phyloP scores from a whole-genome alignment of 2,329 filamentous ascomycete species.

The Trichoderma citrinoviride region DNA sequence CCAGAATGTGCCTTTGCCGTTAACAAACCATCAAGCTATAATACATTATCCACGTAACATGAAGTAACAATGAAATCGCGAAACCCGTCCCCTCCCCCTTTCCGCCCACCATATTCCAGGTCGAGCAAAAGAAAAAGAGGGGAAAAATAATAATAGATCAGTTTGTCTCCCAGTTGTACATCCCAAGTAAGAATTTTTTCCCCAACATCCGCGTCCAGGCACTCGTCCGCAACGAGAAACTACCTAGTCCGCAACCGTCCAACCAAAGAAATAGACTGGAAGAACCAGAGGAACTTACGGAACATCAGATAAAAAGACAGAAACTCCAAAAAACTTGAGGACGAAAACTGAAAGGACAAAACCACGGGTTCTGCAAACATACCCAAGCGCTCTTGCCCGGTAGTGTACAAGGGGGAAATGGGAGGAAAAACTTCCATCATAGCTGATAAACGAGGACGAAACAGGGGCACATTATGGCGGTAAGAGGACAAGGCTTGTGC shows the following conservation, averaged over 20 bases:
- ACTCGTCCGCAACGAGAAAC: no score
- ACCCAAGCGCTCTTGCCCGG: slow-evolving; percentile 23
- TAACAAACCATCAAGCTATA: slow-evolving; percentile 22
- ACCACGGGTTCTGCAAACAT: slow-evolving; percentile 20
- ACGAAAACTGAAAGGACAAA: slow-evolving; percentile 9
- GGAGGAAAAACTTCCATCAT: slow-evolving; percentile 2
- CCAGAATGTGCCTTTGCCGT: slow-evolving; percentile 15
- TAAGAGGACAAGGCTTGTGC: slow-evolving; percentile 6
- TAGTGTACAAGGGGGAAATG: slow-evolving; percentile 19
- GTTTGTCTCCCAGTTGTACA: no score
- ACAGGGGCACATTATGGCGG: slow-evolving; percentile 7
- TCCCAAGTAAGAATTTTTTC: no score
- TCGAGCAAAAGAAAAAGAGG: slow-evolving; percentile 17
- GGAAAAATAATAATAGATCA: background rate
- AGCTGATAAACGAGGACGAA: slow-evolving; percentile 16
- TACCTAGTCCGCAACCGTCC: no score
- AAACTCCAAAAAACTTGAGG: background rate
- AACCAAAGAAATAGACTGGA: background rate
- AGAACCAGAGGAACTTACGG: slow-evolving; percentile 12
- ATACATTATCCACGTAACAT: slow-evolving; percentile 23
- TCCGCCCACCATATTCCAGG: slow-evolving; percentile 24
- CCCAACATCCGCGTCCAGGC: no score
- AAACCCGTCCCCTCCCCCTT: background rate
- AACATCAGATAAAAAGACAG: background rate
- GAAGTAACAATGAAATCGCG: background rate